Base-by-base conservation (phyloP, 2,329 filamentous ascomycete species). In the Berkeleyomyces rouxiae region DNA sequence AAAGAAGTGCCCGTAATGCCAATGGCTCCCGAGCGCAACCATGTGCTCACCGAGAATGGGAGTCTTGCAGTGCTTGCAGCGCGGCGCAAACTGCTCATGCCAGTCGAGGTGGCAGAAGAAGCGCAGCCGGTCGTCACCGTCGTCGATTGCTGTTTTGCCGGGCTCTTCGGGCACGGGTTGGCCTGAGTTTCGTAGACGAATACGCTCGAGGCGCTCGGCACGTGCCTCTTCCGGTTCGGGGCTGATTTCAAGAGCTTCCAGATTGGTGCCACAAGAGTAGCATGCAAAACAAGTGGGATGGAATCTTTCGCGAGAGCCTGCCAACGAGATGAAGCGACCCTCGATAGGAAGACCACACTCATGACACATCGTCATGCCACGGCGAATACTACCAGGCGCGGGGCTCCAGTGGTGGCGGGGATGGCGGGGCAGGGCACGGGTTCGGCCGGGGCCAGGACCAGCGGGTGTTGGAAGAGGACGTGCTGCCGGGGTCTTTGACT, bases 101-200 rank as follows among this genome's bases (percentile, higher is more conserved):
- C 91, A 99, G 76, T 99, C 93, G n/a, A 99, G 81, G 71, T 97
- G 92, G 74, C 93, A 99, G 76, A 88, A 99, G 79, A 97, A 97
- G 9, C 92, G 84, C 55, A 89, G 75, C 9, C 83, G 78, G 44
- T 82, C 80, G 70, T 92, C 87, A 49, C 86, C 85, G 68, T 92
- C 87, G 66, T 88, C 85, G 2, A 79, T 79, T 73, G 81, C 80
- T 9, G 83, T 85, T 70, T 82, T 76, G 39, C 81, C 82, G 1
- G 83, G 83, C 59, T 79, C 76, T 64, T 88, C 85, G 4, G 82
- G 75, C 9, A 88, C 72, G 0, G 81, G 70, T 67, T 85, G 80
- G 33, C 82, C 83, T 0, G 74, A 74, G 0, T 75, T 77, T 13
- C 87, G 82, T 33, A 81, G 79, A 39, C 74, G 77, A 68, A 91